Base-by-base conservation (phyloP, 1,284 basidiomycete genomes). In the Tilletia caries region DNA sequence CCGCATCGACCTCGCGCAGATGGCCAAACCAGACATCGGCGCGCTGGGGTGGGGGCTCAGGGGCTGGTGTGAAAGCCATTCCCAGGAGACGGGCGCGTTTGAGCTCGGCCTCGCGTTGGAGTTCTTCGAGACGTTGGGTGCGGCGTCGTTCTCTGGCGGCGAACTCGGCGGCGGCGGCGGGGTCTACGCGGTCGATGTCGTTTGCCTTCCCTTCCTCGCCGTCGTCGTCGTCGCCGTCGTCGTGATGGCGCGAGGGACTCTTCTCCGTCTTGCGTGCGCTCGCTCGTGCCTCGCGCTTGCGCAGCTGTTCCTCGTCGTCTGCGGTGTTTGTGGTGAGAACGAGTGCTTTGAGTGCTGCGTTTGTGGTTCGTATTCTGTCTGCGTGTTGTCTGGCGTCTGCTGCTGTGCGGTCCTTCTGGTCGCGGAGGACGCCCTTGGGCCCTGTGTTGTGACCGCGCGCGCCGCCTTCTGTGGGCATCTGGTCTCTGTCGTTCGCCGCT, bases 361-460 rank as follows among this genome's bases (percentile, higher is more conserved):
- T 79, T 20, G 67, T 74, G 1, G 67, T 68, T 37, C 69, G 66
- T 1, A 74, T 48, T 4, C 33, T 29, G 3, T 73, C 69, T 12
- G 67, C 43, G 10, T 74, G 71, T 0, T 67, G 65, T 15, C 46
- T 54, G 1, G 65, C 62, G 4, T 75, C 54, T 10, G 72, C 70
- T 41, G 68, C 65, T 3, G 68, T 73, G 5, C 68, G 66, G 5
- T 71, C 54, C 62, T 70, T 67, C 23, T 67, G 72, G 68, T 79
- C 78, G 13, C 70, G 69, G 20, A 76, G 50, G 18, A 79, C 78
- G 32, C 78, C 78, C 62, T 79, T 79, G 34, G 75, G 76, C 6
- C 78, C 78, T 6, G 78, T 79, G 27, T 77, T 70, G 67, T 34
- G 29, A 4, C 33, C 58, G 23, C 29, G 52, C 15, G 25, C 41